A percentile compares a stretch with the other conserved stretches of the same genome.
These are phyloP conservation scores for Cylindrotheca fusiformis DNA, from an alignment of 108 stramenopile genomes.

Conservation along the genomic window DNA sequence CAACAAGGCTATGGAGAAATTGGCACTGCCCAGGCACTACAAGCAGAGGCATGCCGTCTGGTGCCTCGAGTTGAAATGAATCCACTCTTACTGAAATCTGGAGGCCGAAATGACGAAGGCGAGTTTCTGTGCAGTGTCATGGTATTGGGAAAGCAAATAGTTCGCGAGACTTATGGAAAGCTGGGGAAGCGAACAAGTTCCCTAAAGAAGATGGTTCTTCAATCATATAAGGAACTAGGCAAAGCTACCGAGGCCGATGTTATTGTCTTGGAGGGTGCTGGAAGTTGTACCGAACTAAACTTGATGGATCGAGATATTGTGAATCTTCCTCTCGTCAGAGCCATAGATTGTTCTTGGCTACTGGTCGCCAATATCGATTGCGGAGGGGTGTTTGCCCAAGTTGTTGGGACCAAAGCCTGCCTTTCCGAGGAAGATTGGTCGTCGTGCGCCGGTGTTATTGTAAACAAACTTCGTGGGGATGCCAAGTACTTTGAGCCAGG, in stretches of 20 bases:
- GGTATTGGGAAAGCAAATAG: slow-evolving; percentile 31
- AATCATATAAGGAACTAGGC: slow-evolving; percentile 22
- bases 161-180: slow-evolving; percentile 28
- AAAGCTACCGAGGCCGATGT: slow-evolving; percentile 31
- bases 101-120: slow-evolving; percentile 23
- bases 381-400: slow-evolving; percentile 46
- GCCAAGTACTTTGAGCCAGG: slow-evolving; percentile 29
- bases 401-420: slow-evolving; percentile 41
- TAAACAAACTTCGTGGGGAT: slow-evolving; percentile 34
- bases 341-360: slow-evolving; percentile 38
- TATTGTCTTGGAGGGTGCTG: slow-evolving; percentile 40
- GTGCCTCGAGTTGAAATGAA: slow-evolving; percentile 49
- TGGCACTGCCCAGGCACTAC: slow-evolving; percentile 34
- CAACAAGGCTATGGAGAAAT: slow-evolving; percentile 29
- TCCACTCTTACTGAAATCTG: slow-evolving; percentile 31
- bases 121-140: slow-evolving; percentile 28
- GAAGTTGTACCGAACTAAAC: slow-evolving; percentile 39
- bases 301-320: slow-evolving; percentile 42
- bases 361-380: slow-evolving; percentile 41
- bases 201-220: slow-evolving; percentile 24
- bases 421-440: slow-evolving; percentile 37
- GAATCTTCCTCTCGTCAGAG: slow-evolving; percentile 38
- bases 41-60: slow-evolving; percentile 41
- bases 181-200: slow-evolving; percentile 15
- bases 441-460: slow-evolving; percentile 34